Percentiles rank a stretch among this genome's conserved stretches.
Conservation (phyloP, 495 filamentous ascomycete genomes). For the Beverwykella pulmonaria region DNA sequence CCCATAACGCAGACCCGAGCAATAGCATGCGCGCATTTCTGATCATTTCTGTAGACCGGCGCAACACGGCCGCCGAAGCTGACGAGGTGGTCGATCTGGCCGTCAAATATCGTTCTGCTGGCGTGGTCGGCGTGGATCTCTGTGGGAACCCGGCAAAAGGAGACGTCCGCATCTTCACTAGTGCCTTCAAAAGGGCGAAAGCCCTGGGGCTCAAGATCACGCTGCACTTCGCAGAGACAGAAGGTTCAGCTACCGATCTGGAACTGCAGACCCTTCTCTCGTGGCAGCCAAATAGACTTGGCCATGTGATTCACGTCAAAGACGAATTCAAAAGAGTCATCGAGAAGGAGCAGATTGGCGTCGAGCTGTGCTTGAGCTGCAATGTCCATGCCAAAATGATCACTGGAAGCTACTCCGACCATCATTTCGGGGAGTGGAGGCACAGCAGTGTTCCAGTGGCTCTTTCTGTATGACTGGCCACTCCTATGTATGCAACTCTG, state of each 20-base stretch:
- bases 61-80: slow-evolving; percentile 59
- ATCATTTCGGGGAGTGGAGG: slow-evolving; percentile 74
- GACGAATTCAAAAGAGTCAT: slow-evolving; percentile 61
- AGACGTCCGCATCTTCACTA: slow-evolving; percentile 58
- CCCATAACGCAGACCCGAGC: slow-evolving; percentile 16
- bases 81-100: slow-evolving; percentile 65
- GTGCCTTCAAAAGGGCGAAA: slow-evolving; percentile 60
- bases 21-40: slow-evolving; percentile 46
- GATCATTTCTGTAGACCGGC: slow-evolving; percentile 77
- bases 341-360: slow-evolving; percentile 54
- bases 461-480: slow-evolving; percentile 57
- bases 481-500: background rate
- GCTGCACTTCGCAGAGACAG: slow-evolving; percentile 76
- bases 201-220: slow-evolving; percentile 62
- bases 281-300: slow-evolving; percentile 70
- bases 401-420: slow-evolving; percentile 64
- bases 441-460: slow-evolving; percentile 55
- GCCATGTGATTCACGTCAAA: slow-evolving; percentile 77
- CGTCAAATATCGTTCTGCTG: slow-evolving; percentile 53
- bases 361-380: slow-evolving; percentile 80
- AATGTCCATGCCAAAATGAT: slow-evolving; percentile 80
- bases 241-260: slow-evolving; percentile 51
- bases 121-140: slow-evolving; percentile 78
- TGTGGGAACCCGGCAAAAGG: slow-evolving; percentile 74
- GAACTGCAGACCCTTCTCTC: slow-evolving; percentile 66